These are phyloP conservation scores for Candida pini DNA, from an alignment of 805 yeast genomes.

Conservation along the genomic window DNA sequence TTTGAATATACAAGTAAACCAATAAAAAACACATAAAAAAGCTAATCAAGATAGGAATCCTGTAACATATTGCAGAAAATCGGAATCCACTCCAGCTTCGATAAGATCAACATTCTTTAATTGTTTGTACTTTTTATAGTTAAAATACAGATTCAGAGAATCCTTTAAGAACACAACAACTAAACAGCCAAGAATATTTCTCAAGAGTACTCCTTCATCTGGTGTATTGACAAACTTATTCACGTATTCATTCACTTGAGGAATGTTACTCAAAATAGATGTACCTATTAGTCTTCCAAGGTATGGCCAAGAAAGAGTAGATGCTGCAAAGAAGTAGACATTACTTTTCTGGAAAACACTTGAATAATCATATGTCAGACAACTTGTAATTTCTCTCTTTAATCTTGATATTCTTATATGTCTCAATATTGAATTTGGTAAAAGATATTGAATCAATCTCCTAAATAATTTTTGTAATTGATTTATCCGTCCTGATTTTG, in stretches of 20 bases:
- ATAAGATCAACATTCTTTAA: conserved; percentile 20
- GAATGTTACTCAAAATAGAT: conserved; percentile 15
- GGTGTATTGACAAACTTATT: conserved; percentile 27
- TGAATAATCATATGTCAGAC: conserved; percentile 26
- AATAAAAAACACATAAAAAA: too few relatives aligned
- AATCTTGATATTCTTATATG: conserved; percentile 15
- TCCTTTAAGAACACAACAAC: conserved; percentile 28
- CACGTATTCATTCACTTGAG: conserved; percentile 17
- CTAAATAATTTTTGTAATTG: conserved; percentile 1
- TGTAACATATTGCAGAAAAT: not conserved
- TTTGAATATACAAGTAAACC: too few relatives aligned
- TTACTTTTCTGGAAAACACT: conserved; percentile 18
- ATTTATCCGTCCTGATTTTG: not conserved
- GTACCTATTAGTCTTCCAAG: conserved; percentile 24
- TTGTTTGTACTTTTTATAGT: conserved; percentile 28
- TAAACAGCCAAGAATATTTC: conserved; percentile 32
- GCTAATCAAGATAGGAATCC: not conserved
- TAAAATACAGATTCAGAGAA: conserved; percentile 24
- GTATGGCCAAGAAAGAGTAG: conserved; percentile 31
- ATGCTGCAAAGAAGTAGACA: conserved; percentile 13
- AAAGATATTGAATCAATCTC: conserved; percentile 4
- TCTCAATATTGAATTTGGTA: conserved; percentile 8
- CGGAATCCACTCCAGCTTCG: conserved; percentile 3
- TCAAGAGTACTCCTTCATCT: conserved; percentile 30
- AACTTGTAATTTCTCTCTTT: conserved; percentile 23